Conservation (phyloP, 2,329 filamentous ascomycete species). For the Cladosporium sphaerospermum region DNA sequence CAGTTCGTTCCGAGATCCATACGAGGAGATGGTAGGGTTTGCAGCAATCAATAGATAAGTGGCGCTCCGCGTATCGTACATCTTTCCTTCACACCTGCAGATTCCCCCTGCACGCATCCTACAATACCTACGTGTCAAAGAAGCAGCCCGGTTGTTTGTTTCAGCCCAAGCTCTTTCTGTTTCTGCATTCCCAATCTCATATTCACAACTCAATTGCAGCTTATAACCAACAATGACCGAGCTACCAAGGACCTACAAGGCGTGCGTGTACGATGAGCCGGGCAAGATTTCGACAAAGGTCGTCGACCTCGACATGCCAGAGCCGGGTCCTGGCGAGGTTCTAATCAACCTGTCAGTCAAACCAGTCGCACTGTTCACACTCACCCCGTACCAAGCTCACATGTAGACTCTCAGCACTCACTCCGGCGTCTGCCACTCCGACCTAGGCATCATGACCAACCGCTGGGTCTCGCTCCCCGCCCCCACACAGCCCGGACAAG, state of each 20-base stretch:
- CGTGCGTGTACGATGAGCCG: slow-evolving; percentile 58
- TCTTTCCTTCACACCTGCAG: too few relatives aligned
- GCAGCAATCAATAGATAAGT: too few relatives aligned
- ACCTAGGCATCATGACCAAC: slow-evolving; percentile 50
- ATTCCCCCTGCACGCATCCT: too few relatives aligned
- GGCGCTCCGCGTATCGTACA: too few relatives aligned
- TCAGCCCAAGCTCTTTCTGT: too few relatives aligned
- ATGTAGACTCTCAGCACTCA: slow-evolving; percentile 44
- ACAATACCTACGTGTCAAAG: too few relatives aligned
- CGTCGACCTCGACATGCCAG: slow-evolving; percentile 57
- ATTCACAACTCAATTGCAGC: too few relatives aligned
- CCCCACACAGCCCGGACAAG: slow-evolving; percentile 55
- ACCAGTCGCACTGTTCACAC: neutral
- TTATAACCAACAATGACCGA: slow-evolving; percentile 17
- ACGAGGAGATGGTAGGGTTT: too few relatives aligned
- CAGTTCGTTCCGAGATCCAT: too few relatives aligned
- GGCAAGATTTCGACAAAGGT: slow-evolving; percentile 60
- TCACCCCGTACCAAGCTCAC: neutral
- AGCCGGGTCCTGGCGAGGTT: slow-evolving; percentile 57
- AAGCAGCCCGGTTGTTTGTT: too few relatives aligned
- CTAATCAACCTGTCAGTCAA: slow-evolving; percentile 52
- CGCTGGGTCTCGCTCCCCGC: slow-evolving; percentile 51
- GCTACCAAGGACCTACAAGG: slow-evolving; percentile 56
- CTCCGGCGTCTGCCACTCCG: slow-evolving; percentile 60
- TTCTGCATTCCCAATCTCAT: too few relatives aligned